Conservation (phyloP, 768 basidiomycete genomes). For the Sarcomyxa edulis region DNA sequence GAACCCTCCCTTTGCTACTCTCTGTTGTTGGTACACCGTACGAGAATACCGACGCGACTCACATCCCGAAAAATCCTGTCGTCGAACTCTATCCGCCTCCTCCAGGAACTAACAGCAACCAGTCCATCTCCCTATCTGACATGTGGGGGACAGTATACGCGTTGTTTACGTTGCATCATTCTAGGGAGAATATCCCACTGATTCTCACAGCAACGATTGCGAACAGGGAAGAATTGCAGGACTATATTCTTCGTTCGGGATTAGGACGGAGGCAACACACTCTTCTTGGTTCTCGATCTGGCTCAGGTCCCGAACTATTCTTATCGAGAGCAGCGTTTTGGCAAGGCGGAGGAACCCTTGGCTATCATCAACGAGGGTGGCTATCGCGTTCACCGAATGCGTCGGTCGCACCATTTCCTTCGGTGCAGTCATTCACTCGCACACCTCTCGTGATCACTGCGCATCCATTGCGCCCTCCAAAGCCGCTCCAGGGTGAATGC, state of each 20-base stretch:
- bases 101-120: constrained; percentile 10
- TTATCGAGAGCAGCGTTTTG: constrained; percentile 40
- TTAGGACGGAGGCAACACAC: constrained; percentile 17
- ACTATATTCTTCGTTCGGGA: constrained; percentile 34
- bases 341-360: constrained; percentile 42
- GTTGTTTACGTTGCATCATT: constrained; percentile 31
- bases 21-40: constrained; percentile 22
- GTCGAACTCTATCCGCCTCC: constrained; percentile 15
- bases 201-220: constrained; percentile 19
- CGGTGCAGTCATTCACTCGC: constrained; percentile 35
- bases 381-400: constrained; percentile 16
- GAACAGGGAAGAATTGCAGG: constrained; percentile 24
- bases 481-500: constrained; percentile 33
- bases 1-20: constrained; percentile 16
- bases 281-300: constrained; percentile 12
- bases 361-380: constrained; percentile 23
- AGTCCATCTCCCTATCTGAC: constrained; percentile 22
- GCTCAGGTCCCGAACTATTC: constrained; percentile 21
- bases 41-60: constrained; percentile 20
- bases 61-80: constrained; percentile 22
- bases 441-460: constrained; percentile 39
- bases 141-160: constrained; percentile 37
- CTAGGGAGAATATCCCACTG: constrained; percentile 36
- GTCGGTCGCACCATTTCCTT: constrained; percentile 27
- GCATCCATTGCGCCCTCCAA: constrained; percentile 47